phyloP scores from a whole-genome alignment of 768 basidiomycete species.

The Favolaschia claudopus region DNA sequence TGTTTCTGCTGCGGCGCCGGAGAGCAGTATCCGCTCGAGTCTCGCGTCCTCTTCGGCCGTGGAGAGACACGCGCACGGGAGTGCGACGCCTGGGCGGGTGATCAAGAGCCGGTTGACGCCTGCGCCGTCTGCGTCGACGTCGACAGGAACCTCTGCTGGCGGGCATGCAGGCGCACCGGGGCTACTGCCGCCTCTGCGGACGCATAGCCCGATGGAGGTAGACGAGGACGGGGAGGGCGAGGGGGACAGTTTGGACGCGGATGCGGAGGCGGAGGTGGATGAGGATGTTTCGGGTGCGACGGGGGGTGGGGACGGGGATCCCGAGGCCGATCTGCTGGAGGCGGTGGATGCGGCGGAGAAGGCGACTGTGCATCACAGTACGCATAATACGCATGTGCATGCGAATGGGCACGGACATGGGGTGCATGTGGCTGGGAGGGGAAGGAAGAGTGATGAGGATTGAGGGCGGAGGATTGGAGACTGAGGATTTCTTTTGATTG shows the following conservation, averaged over 20 bases:
- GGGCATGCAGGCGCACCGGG: conserved; percentile 16
- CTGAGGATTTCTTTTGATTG: too few species aligned
- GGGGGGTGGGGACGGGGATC: too few species aligned
- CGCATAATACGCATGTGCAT: too few species aligned
- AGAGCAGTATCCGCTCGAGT: conserved; percentile 21
- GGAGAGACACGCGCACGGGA: not conserved
- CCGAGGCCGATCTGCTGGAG: too few species aligned
- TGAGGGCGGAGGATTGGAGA: too few species aligned
- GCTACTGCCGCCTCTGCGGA: conserved; percentile 18
- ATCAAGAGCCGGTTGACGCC: conserved; percentile 19
- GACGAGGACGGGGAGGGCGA: conserved; percentile 22
- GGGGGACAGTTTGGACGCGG: conserved; percentile 43
- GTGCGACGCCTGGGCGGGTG: conserved; percentile 8
- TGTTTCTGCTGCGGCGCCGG: conserved; percentile 13
- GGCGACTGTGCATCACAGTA: too few species aligned
- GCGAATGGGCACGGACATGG: too few species aligned
- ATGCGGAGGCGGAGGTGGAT: conserved; percentile 46
- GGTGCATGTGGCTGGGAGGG: too few species aligned
- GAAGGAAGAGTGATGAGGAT: too few species aligned
- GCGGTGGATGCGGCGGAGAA: too few species aligned
- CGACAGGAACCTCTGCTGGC: not conserved
- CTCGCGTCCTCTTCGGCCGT: conserved; percentile 24
- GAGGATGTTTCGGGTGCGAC: too few species aligned
- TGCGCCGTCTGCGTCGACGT: not conserved
- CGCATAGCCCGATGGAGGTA: conserved; percentile 17